Conservation (phyloP, 2,329 filamentous ascomycete genomes). For the Calonectria naviculata region DNA sequence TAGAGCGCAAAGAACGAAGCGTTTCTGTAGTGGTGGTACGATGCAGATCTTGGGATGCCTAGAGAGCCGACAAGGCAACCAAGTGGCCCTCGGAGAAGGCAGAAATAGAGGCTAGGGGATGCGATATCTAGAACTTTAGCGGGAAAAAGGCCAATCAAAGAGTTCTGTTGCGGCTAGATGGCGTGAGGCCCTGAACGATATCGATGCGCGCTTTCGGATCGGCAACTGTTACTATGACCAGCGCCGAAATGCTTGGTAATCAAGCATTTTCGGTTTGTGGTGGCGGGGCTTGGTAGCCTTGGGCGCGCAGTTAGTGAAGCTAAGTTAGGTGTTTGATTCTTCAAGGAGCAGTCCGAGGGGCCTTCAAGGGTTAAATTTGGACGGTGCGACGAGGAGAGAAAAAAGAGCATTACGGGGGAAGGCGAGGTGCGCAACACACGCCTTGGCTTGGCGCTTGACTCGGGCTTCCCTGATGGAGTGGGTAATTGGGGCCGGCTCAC, state of each 20-base stretch:
- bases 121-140: slow-evolving; percentile 19
- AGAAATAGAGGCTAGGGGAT: neutral
- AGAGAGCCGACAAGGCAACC: neutral
- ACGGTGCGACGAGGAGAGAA: neutral
- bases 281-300: neutral
- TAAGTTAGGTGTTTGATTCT: neutral
- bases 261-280: slow-evolving; percentile 22
- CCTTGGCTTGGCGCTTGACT: neutral
- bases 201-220: slow-evolving; percentile 24
- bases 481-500: neutral
- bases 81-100: slow-evolving; percentile 1
- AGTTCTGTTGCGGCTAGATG: slow-evolving; percentile 22
- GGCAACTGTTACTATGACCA: slow-evolving; percentile 24
- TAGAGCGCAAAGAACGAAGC: neutral
- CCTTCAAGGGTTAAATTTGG: neutral
- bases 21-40: slow-evolving; percentile 6
- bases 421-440: neutral
- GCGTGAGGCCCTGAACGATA: slow-evolving; percentile 9
- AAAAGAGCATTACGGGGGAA: neutral
- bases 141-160: slow-evolving; percentile 22
- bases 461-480: neutral
- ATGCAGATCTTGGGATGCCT: neutral
- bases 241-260: slow-evolving; percentile 32
- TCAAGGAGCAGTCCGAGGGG: neutral
- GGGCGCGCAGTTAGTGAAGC: neutral